Percentiles rank a stretch among this genome's conserved stretches.
These are phyloP conservation scores for Mitragyna speciosa DNA, from an alignment of 257 asterid genomes.

Conservation along the genomic window DNA sequence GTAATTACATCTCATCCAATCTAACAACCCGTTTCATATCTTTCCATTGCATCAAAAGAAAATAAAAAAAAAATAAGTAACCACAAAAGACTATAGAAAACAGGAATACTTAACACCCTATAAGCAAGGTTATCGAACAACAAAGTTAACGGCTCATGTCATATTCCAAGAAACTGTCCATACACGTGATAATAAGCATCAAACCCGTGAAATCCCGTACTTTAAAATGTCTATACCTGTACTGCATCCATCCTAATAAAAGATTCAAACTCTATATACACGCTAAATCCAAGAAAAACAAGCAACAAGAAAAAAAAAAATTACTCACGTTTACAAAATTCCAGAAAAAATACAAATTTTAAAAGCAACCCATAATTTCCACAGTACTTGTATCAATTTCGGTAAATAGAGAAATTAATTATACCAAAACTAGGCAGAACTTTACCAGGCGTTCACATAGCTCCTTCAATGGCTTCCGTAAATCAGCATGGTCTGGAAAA, in stretches of 20 bases:
- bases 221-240: background rate
- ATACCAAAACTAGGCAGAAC: background rate
- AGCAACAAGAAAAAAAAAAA: background rate
- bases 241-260: background rate
- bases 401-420: background rate
- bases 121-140: background rate
- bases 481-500: constrained; percentile 72
- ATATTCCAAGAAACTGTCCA: background rate
- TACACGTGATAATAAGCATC: background rate
- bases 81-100: background rate
- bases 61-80: background rate
- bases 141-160: background rate
- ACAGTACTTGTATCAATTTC: background rate
- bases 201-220: background rate
- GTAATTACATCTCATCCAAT: background rate
- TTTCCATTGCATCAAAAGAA: too few relatives aligned
- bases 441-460: constrained; percentile 78
- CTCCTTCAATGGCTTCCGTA: constrained; percentile 71
- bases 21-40: background rate
- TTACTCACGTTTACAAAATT: background rate
- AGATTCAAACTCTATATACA: background rate
- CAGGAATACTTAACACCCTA: background rate
- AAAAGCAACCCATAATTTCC: background rate
- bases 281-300: background rate
- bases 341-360: background rate